Evolutionary conservation across 768 basidiomycete genomes (phyloP).

Genomic region (Termitomyces sp.): DNA sequence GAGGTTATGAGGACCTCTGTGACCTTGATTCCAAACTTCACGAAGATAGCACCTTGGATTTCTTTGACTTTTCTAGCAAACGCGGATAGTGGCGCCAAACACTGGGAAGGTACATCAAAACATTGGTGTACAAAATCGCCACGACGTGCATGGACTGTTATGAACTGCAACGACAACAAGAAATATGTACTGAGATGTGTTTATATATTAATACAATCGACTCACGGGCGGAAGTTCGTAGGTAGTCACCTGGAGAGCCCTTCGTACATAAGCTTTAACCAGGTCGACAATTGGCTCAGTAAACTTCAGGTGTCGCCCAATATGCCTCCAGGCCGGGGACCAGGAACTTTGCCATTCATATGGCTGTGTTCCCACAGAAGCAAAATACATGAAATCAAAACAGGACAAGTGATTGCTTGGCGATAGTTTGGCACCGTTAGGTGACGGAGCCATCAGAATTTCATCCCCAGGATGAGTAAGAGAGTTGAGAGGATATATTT

Average conservation of each 20-base stretch:
- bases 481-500: slow-evolving; percentile 27
- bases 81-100: slow-evolving; percentile 38
- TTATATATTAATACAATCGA: slow-evolving; percentile 1
- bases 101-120: slow-evolving; percentile 31
- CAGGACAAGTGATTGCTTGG: slow-evolving; percentile 33
- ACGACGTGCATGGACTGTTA: slow-evolving; percentile 46
- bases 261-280: slow-evolving; percentile 31
- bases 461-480: slow-evolving; percentile 21
- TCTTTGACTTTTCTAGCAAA: slow-evolving; percentile 36
- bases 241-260: slow-evolving; percentile 24
- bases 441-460: slow-evolving; percentile 23
- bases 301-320: slow-evolving; percentile 37
- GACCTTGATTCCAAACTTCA: slow-evolving; percentile 28
- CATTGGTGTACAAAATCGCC: slow-evolving; percentile 41
- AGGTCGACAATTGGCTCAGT: slow-evolving; percentile 29
- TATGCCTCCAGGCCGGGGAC: slow-evolving; percentile 41
- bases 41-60: slow-evolving; percentile 33
- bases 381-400: slow-evolving; percentile 34
- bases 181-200: not conserved
- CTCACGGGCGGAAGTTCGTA: slow-evolving; percentile 34
- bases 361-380: slow-evolving; percentile 25
- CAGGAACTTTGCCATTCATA: slow-evolving; percentile 37
- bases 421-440: slow-evolving; percentile 22
- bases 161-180: slow-evolving; percentile 28
- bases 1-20: slow-evolving; percentile 44